Conservation (phyloP, 306 rosid species). For the Trifolium dubium region DNA sequence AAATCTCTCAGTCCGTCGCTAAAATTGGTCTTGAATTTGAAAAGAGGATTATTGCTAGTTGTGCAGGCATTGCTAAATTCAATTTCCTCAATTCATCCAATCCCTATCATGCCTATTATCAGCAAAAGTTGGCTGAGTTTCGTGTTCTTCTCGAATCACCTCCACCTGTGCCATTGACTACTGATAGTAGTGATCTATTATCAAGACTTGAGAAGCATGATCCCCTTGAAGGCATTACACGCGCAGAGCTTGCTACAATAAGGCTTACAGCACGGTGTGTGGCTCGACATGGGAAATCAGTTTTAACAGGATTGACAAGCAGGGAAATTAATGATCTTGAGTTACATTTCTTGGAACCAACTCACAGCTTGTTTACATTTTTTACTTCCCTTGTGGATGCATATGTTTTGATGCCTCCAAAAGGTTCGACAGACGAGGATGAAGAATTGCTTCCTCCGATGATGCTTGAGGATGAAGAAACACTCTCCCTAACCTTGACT, state of each 20-base stretch:
- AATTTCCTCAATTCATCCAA: slow-evolving; percentile 72
- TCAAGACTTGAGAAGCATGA: slow-evolving; percentile 57
- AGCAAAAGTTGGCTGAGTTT: slow-evolving; percentile 83
- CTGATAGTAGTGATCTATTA: slow-evolving; percentile 56
- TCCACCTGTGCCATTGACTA: slow-evolving; percentile 43
- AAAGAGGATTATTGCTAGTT: slow-evolving; percentile 84
- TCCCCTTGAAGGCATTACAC: slow-evolving; percentile 96
- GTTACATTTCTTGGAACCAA: slow-evolving; percentile 93
- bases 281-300: slow-evolving; percentile 91
- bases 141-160: slow-evolving; percentile 60
- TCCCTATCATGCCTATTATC: slow-evolving; percentile 93
- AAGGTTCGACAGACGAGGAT: slow-evolving; percentile 88
- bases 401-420: slow-evolving; percentile 91
- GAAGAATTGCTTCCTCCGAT: slow-evolving; percentile 92
- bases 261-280: slow-evolving; percentile 95
- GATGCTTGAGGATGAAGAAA: slow-evolving; percentile 92
- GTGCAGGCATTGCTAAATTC: slow-evolving; percentile 78
- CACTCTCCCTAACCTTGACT: slow-evolving; percentile 67
- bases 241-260: slow-evolving; percentile 90
- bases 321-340: slow-evolving; percentile 88
- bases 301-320: slow-evolving; percentile 89
- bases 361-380: slow-evolving; percentile 94
- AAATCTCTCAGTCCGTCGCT: slow-evolving; percentile 84
- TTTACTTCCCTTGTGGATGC: slow-evolving; percentile 95
- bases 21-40: slow-evolving; percentile 91